These are phyloP conservation scores for Hypoxylon fuscum DNA, from an alignment of 495 filamentous ascomycete species.

Conservation along the genomic window DNA sequence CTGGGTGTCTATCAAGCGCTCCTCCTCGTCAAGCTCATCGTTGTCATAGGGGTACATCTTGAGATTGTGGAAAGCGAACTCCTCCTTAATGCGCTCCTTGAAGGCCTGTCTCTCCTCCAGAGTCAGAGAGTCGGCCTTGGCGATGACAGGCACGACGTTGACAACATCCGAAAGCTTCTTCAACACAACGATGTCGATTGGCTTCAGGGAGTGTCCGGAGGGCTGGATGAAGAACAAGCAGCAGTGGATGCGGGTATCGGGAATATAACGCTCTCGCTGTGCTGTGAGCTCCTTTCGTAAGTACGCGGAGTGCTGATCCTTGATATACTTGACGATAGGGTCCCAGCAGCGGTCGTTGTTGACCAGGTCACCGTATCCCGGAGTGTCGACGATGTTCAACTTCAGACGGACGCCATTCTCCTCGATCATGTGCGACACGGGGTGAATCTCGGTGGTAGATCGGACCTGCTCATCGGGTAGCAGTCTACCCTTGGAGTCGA, in stretches of 20 bases:
- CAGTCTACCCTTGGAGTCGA: conserved; percentile 96
- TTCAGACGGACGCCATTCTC: conserved; percentile 98
- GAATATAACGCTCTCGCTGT: conserved; percentile 98
- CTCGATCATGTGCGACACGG: conserved; percentile 98
- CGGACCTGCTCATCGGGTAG: conserved; percentile 91
- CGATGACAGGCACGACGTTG: conserved; percentile 98
- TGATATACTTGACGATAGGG: conserved; percentile 99
- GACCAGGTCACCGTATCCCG: conserved; percentile 97
- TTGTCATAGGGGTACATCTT: conserved; percentile 99
- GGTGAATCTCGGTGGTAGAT: conserved; percentile 96
- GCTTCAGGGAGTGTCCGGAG: conserved; percentile 95
- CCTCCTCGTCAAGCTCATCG: conserved; percentile 97
- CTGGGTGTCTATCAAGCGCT: conserved; percentile 88
- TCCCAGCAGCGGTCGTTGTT: conserved; percentile 99
- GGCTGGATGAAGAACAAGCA: conserved; percentile 99
- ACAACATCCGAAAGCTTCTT: conserved; percentile 99
- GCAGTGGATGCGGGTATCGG: conserved; percentile 99
- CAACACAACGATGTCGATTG: conserved; percentile 98
- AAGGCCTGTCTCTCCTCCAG: conserved; percentile 94
- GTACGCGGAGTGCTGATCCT: conserved; percentile 99
- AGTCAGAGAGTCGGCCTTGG: conserved; percentile 96
- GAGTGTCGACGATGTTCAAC: conserved; percentile 96
- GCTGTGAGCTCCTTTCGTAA: conserved; percentile 99
- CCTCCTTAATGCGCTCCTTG: conserved; percentile 99
- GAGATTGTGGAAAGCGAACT: conserved; percentile 99